Evolutionary conservation across 1,139 yeast species (phyloP), one percentile per base, ranked within the genome.

Genomic region (Zygotorulaspora mrakii): DNA sequence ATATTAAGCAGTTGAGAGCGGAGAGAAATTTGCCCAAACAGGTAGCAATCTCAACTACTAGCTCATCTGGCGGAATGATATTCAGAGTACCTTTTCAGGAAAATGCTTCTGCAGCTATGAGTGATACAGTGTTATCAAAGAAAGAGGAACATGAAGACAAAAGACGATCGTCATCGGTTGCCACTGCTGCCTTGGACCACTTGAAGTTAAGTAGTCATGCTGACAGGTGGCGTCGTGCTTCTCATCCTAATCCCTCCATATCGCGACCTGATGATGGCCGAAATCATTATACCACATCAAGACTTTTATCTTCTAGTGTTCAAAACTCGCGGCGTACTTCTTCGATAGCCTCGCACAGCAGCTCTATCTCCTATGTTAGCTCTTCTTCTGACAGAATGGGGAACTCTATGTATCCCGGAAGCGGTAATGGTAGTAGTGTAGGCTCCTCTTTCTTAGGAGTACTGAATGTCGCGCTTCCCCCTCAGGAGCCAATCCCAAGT

Each of bases 21-120:
- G 13, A 40, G 17, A 38, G 34, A 33, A 27, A 42, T n/a, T 25
- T 42, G 12, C 42, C 28, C 17, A 16, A 39, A 34, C 32, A 26
- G 48, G 45, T 46, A 48, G 46, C 47, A 2, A 27, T 40, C 4
- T 41, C 53, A 3, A 47, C 53, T 4, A 55, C 62, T 1, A 57
- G 61, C 27, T 58, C 64, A 1, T 46, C 54, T 5, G 52, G 53
- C 21, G 64, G 65, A n/a, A 59, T 60, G 62, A 53, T 62, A 3
- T 80, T 80, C 55, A 67, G 87, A 53, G 67, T 77, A n/a, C 87
- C 87, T 0, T 80, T 79, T 52, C 82, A 77, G 50, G 80, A 77
- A 17, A 59, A 31, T 11, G 27, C 34, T 9, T 36, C 40, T 4
- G 36, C 35, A 6, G 41, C 36, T 8, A 20, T 31, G 18, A 31